Conservation (phyloP, 345 rosid species). For the Eucalyptus victrix region DNA sequence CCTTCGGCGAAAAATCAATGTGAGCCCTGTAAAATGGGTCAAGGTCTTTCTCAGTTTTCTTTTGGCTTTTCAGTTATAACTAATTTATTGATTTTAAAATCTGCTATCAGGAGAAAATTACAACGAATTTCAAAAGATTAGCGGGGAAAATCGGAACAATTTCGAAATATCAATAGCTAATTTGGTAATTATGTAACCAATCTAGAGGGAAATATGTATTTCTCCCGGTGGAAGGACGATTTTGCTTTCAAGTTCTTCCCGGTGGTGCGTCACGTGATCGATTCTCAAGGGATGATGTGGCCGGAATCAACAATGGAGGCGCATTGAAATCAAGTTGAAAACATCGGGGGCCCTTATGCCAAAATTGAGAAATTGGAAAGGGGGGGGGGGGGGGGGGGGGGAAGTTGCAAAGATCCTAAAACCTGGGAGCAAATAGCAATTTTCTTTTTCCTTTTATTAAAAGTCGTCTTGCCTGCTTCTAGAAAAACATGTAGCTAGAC, state of each 20-base stretch:
- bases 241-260: background rate
- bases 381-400: background rate
- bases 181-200: background rate
- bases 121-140: background rate
- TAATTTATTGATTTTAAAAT: background rate
- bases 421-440: background rate
- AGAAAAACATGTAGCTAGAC: background rate
- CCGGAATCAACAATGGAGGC: too few species aligned
- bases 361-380: background rate
- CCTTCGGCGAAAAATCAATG: background rate
- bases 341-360: background rate
- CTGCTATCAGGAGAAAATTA: background rate
- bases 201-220: background rate
- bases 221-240: background rate
- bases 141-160: background rate
- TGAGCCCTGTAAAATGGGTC: background rate
- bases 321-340: background rate
- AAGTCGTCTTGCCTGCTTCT: background rate
- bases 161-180: background rate
- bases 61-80: constrained; percentile 80
- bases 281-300: background rate
- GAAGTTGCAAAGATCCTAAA: background rate
- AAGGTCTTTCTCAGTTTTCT: constrained; percentile 28
- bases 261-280: background rate
- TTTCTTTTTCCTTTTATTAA: background rate